phyloP scores from a whole-genome alignment of 441 rosid genomes.

The Gossypium laxum region DNA sequence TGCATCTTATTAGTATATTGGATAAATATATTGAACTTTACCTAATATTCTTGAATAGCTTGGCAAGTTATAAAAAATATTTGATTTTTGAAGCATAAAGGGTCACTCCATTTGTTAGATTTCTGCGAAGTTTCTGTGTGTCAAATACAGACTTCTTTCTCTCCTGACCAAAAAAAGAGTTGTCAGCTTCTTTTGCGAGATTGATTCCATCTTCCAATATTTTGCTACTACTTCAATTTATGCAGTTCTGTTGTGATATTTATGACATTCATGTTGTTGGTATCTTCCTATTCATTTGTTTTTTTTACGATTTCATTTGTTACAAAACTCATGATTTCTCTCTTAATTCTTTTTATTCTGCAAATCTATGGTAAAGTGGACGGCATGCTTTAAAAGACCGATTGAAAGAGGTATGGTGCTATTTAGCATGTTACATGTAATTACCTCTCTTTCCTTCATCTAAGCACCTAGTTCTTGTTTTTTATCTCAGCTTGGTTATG shows the following conservation, averaged over 20 bases:
- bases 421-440: background rate
- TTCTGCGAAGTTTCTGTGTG: background rate
- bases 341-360: background rate
- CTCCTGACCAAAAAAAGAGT: background rate
- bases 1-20: background rate
- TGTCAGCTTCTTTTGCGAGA: background rate
- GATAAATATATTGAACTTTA: background rate
- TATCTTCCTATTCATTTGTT: background rate
- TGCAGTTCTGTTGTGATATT: background rate
- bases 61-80: background rate
- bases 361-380: conserved; percentile 46
- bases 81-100: background rate
- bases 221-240: background rate
- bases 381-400: conserved; percentile 79
- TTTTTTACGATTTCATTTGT: background rate
- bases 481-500: conserved; percentile 67
- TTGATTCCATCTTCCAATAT: background rate
- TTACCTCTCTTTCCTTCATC: conserved; percentile 5
- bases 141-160: background rate
- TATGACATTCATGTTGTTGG: background rate
- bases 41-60: background rate
- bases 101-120: background rate
- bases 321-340: background rate
- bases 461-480: conserved; percentile 9
- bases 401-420: conserved; percentile 54